Base-by-base conservation (phyloP, 352 stramenopile genomes). In the Globisporangium barbulae region DNA sequence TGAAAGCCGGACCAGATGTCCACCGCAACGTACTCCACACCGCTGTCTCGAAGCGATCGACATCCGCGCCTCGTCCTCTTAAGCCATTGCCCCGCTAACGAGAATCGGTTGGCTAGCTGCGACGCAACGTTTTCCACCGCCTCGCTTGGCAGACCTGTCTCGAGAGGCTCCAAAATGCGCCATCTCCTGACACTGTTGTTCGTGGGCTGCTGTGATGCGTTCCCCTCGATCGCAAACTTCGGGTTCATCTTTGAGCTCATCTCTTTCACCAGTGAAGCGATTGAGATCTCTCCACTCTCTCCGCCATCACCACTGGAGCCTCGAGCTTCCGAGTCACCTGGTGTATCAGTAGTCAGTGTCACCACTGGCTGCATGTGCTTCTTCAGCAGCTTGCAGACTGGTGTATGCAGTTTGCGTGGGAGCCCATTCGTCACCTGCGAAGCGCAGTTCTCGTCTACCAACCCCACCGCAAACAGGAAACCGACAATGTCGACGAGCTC, bases 401-500 rank as follows among this genome's bases (percentile, higher is more conserved):
- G 57, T 10, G 33, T 59, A 19, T 76, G 70, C 12, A 79, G 49
- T n/a, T 31, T 64, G 4, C 25, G n/a, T 6, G 69, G 69, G 0
- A 79, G 55, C 0, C 72, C 72, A 35, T 76, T 69, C 49, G 71
- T 72, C 57, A 80, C 63, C 39, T 65, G 63, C 69, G 42, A 53
- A 30, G 48, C 35, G 22, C 48, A 63, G 30, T 72, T 48, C 4
- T 64, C 47, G 8, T 63, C 61, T 15, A 80, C 50, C 12, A 49
- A 28, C 31, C 64, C 68, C 25, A 48, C 59, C 0, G 35, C 56
- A 47, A 78, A 55, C 35, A 90, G 52, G 41, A 75, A 72, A 15
- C 60, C 33, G 2, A 62, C 75, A n/a, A 90, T 59, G 5, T 60
- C 42, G 30, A 50, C 47, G 45, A 90, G 61, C 1, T 88, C 63